These are phyloP conservation scores for Trypanosoma cruzi DNA, from an alignment of 208 protist species.

Conservation along the genomic window DNA sequence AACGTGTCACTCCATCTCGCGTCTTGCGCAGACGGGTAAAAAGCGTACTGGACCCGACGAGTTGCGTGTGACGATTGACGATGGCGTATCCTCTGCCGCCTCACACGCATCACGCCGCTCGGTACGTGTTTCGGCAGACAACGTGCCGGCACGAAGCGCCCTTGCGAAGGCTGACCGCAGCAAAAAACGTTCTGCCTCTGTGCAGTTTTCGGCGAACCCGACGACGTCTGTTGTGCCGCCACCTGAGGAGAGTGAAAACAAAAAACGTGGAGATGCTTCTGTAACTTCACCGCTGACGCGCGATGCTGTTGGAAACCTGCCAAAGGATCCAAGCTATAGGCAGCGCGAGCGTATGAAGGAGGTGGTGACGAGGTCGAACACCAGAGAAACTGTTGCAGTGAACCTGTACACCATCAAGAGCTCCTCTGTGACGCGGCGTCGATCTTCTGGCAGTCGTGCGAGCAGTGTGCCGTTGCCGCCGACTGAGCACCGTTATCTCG, in stretches of 20 bases:
- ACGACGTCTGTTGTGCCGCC: conserved; percentile 12
- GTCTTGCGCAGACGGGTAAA: conserved; percentile 74
- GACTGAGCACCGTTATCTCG: conserved; percentile 41
- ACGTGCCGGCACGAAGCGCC: conserved; percentile 37
- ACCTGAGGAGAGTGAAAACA: background rate
- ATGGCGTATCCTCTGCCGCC: conserved; percentile 68
- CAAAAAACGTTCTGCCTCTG: conserved; percentile 58
- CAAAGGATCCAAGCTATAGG: conserved; percentile 44
- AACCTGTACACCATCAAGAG: conserved; percentile 25
- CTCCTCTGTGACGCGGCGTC: conserved; percentile 8
- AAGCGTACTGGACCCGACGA: conserved; percentile 32
- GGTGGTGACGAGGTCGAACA: conserved; percentile 4
- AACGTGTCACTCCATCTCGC: conserved; percentile 71
- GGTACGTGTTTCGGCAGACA: background rate
- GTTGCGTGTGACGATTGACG: conserved; percentile 61
- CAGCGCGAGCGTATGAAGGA: conserved; percentile 27
- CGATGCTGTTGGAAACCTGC: conserved; percentile 55
- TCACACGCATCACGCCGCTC: conserved; percentile 40
- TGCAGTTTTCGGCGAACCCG: conserved; percentile 54
- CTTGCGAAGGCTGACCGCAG: conserved; percentile 29
- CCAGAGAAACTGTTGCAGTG: conserved; percentile 33
- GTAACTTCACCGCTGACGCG: conserved; percentile 55
- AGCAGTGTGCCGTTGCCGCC: conserved; percentile 30
- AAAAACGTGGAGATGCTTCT: background rate
- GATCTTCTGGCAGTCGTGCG: conserved; percentile 39